Conservation (phyloP, 2,329 filamentous ascomycete genomes). For the Graphiopsis chlorocephala region DNA sequence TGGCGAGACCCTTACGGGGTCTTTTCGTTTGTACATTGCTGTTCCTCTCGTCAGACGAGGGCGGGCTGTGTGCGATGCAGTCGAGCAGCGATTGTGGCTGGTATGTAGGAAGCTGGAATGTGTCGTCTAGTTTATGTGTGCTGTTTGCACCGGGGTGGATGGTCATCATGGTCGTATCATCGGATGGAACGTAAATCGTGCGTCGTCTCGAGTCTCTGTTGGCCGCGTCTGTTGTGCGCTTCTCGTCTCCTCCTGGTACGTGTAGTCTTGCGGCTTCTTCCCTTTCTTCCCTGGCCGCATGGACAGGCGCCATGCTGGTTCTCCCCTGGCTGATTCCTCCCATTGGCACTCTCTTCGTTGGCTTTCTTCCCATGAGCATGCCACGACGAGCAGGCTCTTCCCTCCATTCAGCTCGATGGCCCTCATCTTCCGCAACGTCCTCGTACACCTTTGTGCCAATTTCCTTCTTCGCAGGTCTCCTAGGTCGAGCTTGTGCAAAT, state of each 20-base stretch:
- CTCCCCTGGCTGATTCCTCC: constrained; percentile 15
- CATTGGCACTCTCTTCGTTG: constrained; percentile 16
- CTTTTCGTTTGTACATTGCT: constrained; percentile 27
- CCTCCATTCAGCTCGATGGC: constrained; percentile 15
- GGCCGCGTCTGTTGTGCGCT: background rate
- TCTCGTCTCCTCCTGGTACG: background rate
- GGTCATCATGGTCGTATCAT: constrained; percentile 51
- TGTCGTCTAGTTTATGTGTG: constrained; percentile 33
- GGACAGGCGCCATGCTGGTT: too few species aligned
- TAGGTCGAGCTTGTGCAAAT: constrained; percentile 28
- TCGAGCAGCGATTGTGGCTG: constrained; percentile 13
- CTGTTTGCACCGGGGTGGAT: constrained; percentile 49
- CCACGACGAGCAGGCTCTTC: constrained; percentile 18
- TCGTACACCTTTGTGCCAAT: constrained; percentile 33
- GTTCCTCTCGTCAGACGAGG: constrained; percentile 35
- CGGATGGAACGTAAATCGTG: constrained; percentile 52
- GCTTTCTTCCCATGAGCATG: constrained; percentile 16
- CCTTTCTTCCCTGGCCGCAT: too few species aligned
- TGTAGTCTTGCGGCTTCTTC: background rate
- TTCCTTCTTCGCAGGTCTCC: constrained; percentile 23
- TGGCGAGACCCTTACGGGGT: constrained; percentile 43
- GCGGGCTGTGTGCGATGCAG: constrained; percentile 12
- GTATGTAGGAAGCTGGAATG: constrained; percentile 24
- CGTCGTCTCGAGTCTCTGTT: constrained; percentile 44
- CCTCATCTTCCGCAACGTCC: constrained; percentile 30